phyloP scores from a whole-genome alignment of 305 asterid genomes.

The Fraxinus velutina region DNA sequence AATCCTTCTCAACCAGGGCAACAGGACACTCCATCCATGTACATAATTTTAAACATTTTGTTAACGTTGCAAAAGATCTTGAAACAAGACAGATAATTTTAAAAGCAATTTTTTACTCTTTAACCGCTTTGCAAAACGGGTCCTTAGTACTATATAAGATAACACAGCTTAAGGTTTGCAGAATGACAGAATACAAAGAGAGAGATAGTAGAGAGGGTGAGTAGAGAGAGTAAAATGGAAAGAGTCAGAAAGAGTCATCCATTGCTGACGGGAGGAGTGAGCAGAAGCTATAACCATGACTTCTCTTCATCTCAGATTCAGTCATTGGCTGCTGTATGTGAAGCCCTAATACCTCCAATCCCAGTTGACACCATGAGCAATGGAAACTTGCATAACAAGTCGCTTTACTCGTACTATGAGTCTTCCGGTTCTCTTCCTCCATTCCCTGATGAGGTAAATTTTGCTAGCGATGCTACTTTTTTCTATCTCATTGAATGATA shows the following conservation, averaged over 20 bases:
- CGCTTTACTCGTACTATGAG: slow-evolving; percentile 31
- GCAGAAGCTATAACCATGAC: slow-evolving; percentile 61
- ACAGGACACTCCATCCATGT: background rate
- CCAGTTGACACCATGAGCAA: slow-evolving; percentile 11
- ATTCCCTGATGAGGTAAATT: slow-evolving; percentile 52
- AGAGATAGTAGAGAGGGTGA: background rate
- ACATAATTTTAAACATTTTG: background rate
- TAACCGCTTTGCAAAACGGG: background rate
- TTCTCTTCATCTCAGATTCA: slow-evolving; percentile 67
- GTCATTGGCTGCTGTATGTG: slow-evolving; percentile 61
- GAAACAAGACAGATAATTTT: background rate
- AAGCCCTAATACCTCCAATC: slow-evolving; percentile 66
- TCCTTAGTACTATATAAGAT: background rate
- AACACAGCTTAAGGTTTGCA: background rate
- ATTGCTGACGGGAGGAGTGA: slow-evolving; percentile 44
- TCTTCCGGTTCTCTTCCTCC: slow-evolving; percentile 43
- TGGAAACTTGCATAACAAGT: slow-evolving; percentile 22
- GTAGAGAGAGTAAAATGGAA: background rate
- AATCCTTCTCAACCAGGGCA: background rate
- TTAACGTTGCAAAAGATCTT: background rate
- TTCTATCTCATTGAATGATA: background rate
- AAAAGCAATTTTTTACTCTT: background rate
- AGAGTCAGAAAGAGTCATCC: slow-evolving; percentile 34
- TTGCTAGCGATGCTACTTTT: background rate
- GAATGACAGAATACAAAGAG: background rate